Evolutionary conservation across 2,329 filamentous ascomycete species (phyloP).

Genomic region (Phaeosphaeriaceae sp.): DNA sequence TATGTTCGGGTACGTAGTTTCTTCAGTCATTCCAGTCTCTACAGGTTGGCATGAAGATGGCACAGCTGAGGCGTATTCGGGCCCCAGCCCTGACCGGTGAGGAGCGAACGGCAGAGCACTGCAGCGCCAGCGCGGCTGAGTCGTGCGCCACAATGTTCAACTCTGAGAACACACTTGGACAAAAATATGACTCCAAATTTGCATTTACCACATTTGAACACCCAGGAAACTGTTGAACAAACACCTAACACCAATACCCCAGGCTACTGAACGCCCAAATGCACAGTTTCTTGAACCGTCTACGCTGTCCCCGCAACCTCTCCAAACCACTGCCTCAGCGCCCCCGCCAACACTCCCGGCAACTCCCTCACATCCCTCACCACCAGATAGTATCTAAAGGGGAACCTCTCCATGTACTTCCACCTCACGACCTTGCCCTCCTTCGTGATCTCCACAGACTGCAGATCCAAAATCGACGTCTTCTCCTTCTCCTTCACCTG

Average conservation of each 20-base stretch:
- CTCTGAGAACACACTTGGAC: no score
- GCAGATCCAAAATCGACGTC: conserved; percentile 83
- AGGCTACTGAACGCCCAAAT: not conserved
- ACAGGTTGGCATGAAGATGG: no score
- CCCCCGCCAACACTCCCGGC: conserved; percentile 83
- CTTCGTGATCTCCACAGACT: conserved; percentile 82
- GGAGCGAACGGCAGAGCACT: no score
- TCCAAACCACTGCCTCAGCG: conserved; percentile 95
- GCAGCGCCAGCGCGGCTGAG: no score
- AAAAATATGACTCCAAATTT: no score
- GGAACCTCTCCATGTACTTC: conserved; percentile 93
- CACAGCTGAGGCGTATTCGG: no score
- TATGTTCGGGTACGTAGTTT: no score
- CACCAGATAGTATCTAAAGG: conserved; percentile 96
- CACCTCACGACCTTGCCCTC: conserved; percentile 79
- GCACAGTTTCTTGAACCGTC: no score
- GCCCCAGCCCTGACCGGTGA: no score
- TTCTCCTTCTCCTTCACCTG: conserved; percentile 58
- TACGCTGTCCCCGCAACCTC: conserved; percentile 63
- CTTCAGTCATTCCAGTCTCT: no score
- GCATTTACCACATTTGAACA: no score
- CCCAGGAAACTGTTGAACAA: not conserved
- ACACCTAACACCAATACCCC: not conserved
- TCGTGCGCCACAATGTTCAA: no score
- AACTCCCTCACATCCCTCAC: conserved; percentile 92